Percentiles rank a stretch among this genome's conserved stretches.
These are phyloP conservation scores for Hypomyces perniciosus DNA, from an alignment of 2,329 filamentous ascomycete species.

Conservation along the genomic window DNA sequence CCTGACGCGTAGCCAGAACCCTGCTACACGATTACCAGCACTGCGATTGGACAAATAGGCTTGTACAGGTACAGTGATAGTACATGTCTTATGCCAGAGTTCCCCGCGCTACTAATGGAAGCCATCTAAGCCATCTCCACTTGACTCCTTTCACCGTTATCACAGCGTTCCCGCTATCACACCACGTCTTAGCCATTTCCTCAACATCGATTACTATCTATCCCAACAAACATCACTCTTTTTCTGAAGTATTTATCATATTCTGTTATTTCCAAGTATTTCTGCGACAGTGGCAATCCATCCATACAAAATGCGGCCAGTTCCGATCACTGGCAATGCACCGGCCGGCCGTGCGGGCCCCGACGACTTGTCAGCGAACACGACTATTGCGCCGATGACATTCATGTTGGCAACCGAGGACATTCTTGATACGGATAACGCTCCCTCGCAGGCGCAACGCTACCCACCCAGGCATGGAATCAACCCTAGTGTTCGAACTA, in stretches of 20 bases:
- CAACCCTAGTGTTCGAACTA: background rate
- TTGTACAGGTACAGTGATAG: background rate
- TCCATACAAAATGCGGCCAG: slow-evolving; percentile 15
- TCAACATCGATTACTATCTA: background rate
- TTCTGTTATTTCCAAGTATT: background rate
- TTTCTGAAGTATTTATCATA: background rate
- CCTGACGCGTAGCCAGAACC: background rate
- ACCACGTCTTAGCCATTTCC: slow-evolving; percentile 7
- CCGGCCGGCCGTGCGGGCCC: slow-evolving; percentile 8
- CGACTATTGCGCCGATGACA: slow-evolving; percentile 21
- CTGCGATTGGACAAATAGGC: background rate
- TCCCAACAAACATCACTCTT: background rate
- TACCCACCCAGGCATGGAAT: slow-evolving; percentile 1
- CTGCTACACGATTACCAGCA: background rate
- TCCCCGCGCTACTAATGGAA: too few relatives aligned
- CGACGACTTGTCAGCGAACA: slow-evolving; percentile 13
- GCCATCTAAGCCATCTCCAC: too few relatives aligned
- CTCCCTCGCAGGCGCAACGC: slow-evolving; percentile 4
- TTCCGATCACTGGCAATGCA: slow-evolving; percentile 12
- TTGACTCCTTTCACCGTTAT: too few relatives aligned
- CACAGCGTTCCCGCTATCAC: background rate
- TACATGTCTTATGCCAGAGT: too few relatives aligned
- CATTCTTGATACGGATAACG: slow-evolving; percentile 21
- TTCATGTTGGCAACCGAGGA: slow-evolving; percentile 33
- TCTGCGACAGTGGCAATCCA: background rate